Base-by-base conservation (phyloP, 495 filamentous ascomycete species). In the Penicillium chermesinum region DNA sequence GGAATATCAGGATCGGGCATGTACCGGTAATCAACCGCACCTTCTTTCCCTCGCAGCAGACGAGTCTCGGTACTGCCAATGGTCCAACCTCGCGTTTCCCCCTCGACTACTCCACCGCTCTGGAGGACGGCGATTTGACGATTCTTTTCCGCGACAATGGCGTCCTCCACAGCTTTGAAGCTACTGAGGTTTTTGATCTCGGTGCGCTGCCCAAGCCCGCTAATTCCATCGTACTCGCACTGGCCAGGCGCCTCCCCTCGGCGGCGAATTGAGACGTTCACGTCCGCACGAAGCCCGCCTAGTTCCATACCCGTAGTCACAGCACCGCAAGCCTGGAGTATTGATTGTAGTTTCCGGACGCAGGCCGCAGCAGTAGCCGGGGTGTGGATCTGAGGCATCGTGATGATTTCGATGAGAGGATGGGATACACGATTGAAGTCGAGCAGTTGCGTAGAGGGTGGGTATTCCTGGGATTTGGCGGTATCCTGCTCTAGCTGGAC, bases 161-260 rank as follows among this genome's bases (percentile, higher is more conserved):
- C 91, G 50, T 95, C 90, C 64, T 96, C 89, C 14, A 97, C 86
- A 1, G 91, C 87, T 62, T 94, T 95, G 73, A 97, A 89, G 49
- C 86, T 94, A 61, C 85, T 89, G 40, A 99, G 63, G 54, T 99
- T 99, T 67, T 99, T 99, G 73, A 99, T 97, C 69, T 99, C 93
- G 0, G 90, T 95, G 41, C 91, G 77, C 57, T 90, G 88, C 7
- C 93, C 93, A 10, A 96, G 75, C 0, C 75, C 76, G 5, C 54
- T 66, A 19, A 81, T 71, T 1, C 80, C 79, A 27, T 71, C 59
- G 58, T 85, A 84, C 13, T 71, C 67, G 41, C 69, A 63, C 18
- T 60, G 59, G 12, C 72, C 76, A 0, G 74, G 66, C 0, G 59
- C 59, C 4, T 60, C 65, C 35, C 69, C 59, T 7, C 77, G 72